phyloP scores from a whole-genome alignment of 495 filamentous ascomycete species.

The Aspergillus nidulans region DNA sequence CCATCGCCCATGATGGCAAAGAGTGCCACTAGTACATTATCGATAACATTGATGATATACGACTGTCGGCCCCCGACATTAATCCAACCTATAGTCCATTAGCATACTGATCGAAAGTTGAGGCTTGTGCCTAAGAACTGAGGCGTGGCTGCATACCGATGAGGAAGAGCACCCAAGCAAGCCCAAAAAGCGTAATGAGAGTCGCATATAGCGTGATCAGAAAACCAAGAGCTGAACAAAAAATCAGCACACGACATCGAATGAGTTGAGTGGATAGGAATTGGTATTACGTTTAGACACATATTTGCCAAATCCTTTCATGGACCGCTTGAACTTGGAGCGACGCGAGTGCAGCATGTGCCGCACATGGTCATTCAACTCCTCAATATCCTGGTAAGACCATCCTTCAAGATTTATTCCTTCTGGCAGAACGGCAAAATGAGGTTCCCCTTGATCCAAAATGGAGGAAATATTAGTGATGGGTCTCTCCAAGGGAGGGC shows the following conservation, averaged over 20 bases:
- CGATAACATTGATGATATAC: conserved; percentile 70
- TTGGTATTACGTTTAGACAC: conserved; percentile 60
- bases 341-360: conserved; percentile 77
- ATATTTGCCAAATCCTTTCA: conserved; percentile 75
- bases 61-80: conserved; percentile 67
- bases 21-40: conserved; percentile 70
- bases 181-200: conserved; percentile 73
- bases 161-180: conserved; percentile 79
- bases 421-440: conserved; percentile 46
- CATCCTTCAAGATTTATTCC: conserved; percentile 63
- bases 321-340: conserved; percentile 66
- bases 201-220: conserved; percentile 75
- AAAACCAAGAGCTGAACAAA: conserved; percentile 56
- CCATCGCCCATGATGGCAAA: conserved; percentile 77
- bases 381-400: conserved; percentile 61
- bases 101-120: not conserved
- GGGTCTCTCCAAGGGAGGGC: conserved; percentile 27
- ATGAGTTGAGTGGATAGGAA: conserved; percentile 15
- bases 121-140: not conserved
- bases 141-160: conserved; percentile 47
- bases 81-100: conserved; percentile 57
- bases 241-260: conserved; percentile 8
- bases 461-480: conserved; percentile 33
- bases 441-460: conserved; percentile 24
- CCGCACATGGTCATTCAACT: conserved; percentile 75